Conservation (phyloP, 257 asterid genomes). For the Solanum pinnatisectum region DNA sequence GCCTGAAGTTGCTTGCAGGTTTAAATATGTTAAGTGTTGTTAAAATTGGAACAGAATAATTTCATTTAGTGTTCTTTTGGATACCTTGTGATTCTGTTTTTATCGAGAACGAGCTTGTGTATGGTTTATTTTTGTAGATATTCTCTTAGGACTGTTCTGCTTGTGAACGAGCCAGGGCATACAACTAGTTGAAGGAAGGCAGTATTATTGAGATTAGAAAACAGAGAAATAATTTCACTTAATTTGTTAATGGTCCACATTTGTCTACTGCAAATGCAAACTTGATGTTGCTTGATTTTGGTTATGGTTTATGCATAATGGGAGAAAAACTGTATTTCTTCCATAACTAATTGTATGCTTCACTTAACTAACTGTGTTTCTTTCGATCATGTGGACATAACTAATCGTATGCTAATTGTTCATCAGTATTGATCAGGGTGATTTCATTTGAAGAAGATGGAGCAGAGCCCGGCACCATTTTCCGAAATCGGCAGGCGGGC, state of each 20-base stretch:
- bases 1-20: not conserved
- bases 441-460: constrained; percentile 23
- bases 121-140: not conserved
- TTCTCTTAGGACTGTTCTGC: not conserved
- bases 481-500: constrained; percentile 74
- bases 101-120: not conserved
- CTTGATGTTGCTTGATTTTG: not conserved
- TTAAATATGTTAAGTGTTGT: not conserved
- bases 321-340: not conserved
- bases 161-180: not conserved
- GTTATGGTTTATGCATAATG: not conserved
- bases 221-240: not conserved
- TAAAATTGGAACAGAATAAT: not conserved
- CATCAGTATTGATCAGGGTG: not conserved
- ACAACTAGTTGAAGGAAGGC: not conserved
- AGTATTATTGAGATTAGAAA: not conserved
- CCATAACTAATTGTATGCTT: not conserved
- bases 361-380: not conserved
- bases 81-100: not conserved
- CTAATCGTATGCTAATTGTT: not conserved
- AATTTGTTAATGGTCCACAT: not conserved
- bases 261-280: not conserved
- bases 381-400: not conserved
- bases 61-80: not conserved
- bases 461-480: constrained; percentile 61